Evolutionary conservation across 2,329 filamentous ascomycete species (phyloP).

Genomic region (Trichophyton rubrum): DNA sequence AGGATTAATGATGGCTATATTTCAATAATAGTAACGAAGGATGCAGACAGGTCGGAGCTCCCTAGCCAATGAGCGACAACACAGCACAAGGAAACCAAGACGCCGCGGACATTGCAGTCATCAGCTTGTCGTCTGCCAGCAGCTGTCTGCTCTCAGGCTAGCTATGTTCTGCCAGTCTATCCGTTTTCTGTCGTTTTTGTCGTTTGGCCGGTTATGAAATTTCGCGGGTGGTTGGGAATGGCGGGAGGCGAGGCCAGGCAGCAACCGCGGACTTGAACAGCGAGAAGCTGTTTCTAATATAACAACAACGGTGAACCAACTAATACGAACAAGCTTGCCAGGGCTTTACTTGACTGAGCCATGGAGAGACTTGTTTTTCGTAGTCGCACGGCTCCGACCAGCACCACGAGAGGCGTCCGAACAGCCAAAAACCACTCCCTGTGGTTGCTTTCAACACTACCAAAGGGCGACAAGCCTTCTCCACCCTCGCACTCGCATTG

Average conservation of each 20-base stretch:
- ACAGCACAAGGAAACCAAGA: background rate
- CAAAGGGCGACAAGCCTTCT: background rate
- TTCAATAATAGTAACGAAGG: background rate
- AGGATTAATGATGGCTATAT: no score
- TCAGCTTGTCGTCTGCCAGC: background rate
- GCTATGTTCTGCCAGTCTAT: background rate
- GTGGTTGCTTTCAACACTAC: background rate
- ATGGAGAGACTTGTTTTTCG: no score
- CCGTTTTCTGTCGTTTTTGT: no score
- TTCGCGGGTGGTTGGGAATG: no score
- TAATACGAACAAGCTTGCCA: no score
- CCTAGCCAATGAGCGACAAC: background rate
- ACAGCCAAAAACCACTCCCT: background rate
- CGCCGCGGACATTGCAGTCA: background rate
- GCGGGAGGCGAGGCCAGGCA: no score
- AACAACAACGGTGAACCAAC: no score
- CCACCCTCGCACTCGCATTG: background rate
- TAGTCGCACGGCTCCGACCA: background rate
- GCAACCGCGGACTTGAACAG: no score
- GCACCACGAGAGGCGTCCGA: background rate
- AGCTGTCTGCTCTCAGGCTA: background rate
- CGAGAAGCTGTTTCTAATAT: no score
- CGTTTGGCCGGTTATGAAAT: no score
- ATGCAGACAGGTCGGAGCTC: background rate
- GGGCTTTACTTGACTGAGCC: no score